Evolutionary conservation across 2,329 filamentous ascomycete genomes (phyloP).

Genomic region (Thermoascus crustaceus): DNA sequence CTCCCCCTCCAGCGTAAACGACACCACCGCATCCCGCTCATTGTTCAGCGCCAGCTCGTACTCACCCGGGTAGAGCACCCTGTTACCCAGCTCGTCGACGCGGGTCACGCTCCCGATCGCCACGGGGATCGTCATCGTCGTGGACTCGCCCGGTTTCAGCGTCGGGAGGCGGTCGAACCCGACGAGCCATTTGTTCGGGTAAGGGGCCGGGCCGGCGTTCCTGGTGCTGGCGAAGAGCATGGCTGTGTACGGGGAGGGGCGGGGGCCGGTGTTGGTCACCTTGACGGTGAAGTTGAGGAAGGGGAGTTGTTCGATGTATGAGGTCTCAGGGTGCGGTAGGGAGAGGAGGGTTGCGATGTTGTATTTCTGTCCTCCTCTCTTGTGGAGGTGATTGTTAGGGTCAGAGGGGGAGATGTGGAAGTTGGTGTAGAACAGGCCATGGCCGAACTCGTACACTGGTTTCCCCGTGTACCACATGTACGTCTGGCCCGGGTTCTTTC

Average conservation of each 20-base stretch:
- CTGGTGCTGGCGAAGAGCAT: slow-evolving; percentile 33
- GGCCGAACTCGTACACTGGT: slow-evolving; percentile 36
- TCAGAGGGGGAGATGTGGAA: slow-evolving; percentile 20
- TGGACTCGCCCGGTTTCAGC: slow-evolving; percentile 16
- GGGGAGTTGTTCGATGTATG: slow-evolving; percentile 26
- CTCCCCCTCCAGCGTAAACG: slow-evolving; percentile 27
- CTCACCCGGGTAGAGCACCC: slow-evolving; percentile 34
- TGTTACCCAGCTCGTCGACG: slow-evolving; percentile 29
- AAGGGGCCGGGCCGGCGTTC: slow-evolving; percentile 31
- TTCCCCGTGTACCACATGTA: slow-evolving; percentile 38
- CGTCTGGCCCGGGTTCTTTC: slow-evolving; percentile 34
- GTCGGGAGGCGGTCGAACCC: slow-evolving; percentile 28
- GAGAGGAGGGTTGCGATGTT: slow-evolving; percentile 29
- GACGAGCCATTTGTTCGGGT: slow-evolving; percentile 37
- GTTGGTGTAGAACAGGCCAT: slow-evolving; percentile 38
- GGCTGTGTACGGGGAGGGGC: slow-evolving; percentile 33
- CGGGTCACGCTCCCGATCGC: slow-evolving; percentile 32
- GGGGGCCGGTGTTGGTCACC: slow-evolving; percentile 30
- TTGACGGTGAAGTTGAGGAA: slow-evolving; percentile 30
- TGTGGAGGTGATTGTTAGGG: background rate
- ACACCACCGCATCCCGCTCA: slow-evolving; percentile 26
- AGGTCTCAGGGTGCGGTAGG: slow-evolving; percentile 16
- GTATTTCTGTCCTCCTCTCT: slow-evolving; percentile 13
- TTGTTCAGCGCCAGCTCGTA: slow-evolving; percentile 36
- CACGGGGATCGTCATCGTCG: slow-evolving; percentile 26